Evolutionary conservation across 495 filamentous ascomycete genomes (phyloP).

Genomic region (Aspergillus haitiensis): DNA sequence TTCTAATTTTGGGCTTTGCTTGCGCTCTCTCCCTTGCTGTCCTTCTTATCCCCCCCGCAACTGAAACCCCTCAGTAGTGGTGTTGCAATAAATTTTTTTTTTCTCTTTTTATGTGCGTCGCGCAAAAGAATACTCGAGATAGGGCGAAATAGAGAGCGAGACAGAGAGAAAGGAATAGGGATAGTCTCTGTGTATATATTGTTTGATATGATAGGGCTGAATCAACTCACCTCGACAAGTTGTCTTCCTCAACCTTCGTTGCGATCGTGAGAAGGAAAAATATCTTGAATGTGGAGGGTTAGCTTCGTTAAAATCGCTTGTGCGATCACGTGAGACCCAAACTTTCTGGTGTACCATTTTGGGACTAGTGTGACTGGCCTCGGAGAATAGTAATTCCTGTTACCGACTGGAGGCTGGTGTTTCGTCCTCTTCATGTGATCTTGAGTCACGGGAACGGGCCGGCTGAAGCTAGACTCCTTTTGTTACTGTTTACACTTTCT

Average conservation of each 20-base stretch:
- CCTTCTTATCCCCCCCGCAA: too few relatives aligned
- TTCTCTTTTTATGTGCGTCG: neutral
- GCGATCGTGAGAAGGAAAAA: conserved; percentile 39
- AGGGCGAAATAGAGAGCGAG: too few relatives aligned
- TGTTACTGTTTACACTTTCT: neutral
- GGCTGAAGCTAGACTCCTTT: neutral
- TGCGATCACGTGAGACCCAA: conserved; percentile 44
- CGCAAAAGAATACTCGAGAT: neutral
- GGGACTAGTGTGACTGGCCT: conserved; percentile 13
- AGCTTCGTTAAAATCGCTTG: conserved; percentile 48
- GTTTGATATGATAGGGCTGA: neutral
- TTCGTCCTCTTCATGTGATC: too few relatives aligned
- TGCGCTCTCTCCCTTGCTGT: too few relatives aligned
- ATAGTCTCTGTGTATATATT: neutral
- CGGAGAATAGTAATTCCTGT: conserved; percentile 18
- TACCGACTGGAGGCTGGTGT: conserved; percentile 11
- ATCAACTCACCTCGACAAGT: conserved; percentile 53
- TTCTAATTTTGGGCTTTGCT: too few relatives aligned
- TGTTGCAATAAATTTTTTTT: neutral
- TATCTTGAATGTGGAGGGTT: conserved; percentile 30
- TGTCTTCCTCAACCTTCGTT: conserved; percentile 60
- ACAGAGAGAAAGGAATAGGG: neutral
- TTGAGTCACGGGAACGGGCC: too few relatives aligned
- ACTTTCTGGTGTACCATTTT: neutral
- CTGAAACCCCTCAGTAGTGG: too few relatives aligned